These are phyloP conservation scores for Thozetella sp. DNA, from an alignment of 495 filamentous ascomycete species.

Conservation along the genomic window DNA sequence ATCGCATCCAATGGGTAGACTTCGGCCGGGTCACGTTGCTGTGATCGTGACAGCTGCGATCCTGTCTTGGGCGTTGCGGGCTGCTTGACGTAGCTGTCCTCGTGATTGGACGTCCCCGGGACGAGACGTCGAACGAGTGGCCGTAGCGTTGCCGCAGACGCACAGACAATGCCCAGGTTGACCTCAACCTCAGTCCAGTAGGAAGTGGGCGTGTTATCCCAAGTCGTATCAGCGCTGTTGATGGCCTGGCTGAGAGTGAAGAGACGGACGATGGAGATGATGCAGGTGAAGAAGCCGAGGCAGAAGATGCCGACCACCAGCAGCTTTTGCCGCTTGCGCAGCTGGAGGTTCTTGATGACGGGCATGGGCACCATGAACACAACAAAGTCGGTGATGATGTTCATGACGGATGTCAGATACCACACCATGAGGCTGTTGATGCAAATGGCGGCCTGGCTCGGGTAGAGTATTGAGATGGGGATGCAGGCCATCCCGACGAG, in stretches of 20 bases:
- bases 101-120: constrained; percentile 11
- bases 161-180: constrained; percentile 20
- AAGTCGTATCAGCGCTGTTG: constrained; percentile 5
- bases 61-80: neutral
- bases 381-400: constrained; percentile 24
- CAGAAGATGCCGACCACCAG: constrained; percentile 44
- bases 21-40: neutral
- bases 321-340: constrained; percentile 43
- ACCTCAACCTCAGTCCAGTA: constrained; percentile 22
- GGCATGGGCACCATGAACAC: constrained; percentile 26
- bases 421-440: constrained; percentile 29
- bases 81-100: neutral
- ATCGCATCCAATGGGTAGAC: neutral
- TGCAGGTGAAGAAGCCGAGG: constrained; percentile 38
- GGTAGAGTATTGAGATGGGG: constrained; percentile 33
- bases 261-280: constrained; percentile 19
- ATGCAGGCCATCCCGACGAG: constrained; percentile 27
- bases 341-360: constrained; percentile 28
- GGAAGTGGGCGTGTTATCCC: constrained; percentile 5
- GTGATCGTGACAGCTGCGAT: neutral
- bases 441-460: constrained; percentile 20
- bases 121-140: constrained; percentile 13
- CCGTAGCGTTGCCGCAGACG: constrained; percentile 19
- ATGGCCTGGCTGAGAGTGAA: constrained; percentile 8
- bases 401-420: constrained; percentile 42